Evolutionary conservation across 2,329 filamentous ascomycete species (phyloP).

Genomic region (Microsporum canis): DNA sequence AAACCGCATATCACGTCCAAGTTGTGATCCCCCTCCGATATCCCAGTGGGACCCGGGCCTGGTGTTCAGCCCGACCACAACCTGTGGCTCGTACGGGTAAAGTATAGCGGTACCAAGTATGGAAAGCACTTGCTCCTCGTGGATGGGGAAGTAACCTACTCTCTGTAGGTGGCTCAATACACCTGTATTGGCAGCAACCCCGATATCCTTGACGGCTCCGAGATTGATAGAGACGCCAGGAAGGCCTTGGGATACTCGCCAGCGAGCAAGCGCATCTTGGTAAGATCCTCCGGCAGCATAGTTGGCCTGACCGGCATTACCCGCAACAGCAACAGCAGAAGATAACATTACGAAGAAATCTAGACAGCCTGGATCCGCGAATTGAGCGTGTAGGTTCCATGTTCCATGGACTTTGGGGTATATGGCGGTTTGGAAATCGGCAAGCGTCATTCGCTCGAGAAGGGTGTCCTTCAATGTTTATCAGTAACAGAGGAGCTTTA

Average conservation of each 20-base stretch:
- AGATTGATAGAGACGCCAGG: conserved; percentile 6
- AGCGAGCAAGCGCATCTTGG: conserved; percentile 10
- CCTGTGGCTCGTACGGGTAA: no score
- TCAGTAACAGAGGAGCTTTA: conserved; percentile 15
- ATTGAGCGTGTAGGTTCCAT: conserved; percentile 17
- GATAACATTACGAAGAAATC: conserved; percentile 17
- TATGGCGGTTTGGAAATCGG: conserved; percentile 12
- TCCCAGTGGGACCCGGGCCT: no score
- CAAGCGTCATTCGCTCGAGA: not conserved
- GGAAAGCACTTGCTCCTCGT: no score
- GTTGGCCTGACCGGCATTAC: conserved; percentile 5
- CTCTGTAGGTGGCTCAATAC: no score
- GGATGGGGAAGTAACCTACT: no score
- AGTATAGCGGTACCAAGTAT: no score
- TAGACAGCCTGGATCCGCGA: conserved; percentile 15
- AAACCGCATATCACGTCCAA: no score
- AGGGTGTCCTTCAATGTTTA: not conserved
- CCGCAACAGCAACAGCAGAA: conserved; percentile 6
- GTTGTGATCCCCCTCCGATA: no score
- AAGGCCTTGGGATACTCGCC: conserved; percentile 11
- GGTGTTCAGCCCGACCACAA: no score
- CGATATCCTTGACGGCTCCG: not conserved
- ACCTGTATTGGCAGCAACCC: not conserved
- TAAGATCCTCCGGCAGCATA: conserved; percentile 9
- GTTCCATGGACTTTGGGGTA: conserved; percentile 23